Percentiles rank a stretch among this genome's conserved stretches.
Evolutionary conservation across 176 grass and related monocot genomes (phyloP).

Genomic region (Triticum urartu): DNA sequence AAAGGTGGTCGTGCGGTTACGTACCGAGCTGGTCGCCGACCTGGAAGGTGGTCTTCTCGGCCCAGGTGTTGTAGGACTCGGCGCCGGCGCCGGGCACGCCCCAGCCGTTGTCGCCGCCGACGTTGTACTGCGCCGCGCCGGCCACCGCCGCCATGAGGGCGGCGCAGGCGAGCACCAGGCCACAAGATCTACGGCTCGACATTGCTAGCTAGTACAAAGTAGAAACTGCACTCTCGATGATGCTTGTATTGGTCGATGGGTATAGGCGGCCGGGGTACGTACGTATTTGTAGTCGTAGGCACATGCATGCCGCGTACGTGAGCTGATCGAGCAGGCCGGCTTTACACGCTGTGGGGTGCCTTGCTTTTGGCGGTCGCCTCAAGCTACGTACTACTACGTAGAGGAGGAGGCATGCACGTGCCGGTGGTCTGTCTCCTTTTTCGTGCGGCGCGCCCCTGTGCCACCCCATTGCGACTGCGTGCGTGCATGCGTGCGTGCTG

Average conservation of each 20-base stretch:
- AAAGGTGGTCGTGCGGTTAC: slow-evolving; percentile 2
- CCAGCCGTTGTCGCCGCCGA: slow-evolving; percentile 67
- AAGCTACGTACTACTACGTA: not conserved
- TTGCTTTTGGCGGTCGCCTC: slow-evolving; percentile 37
- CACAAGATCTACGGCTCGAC: not conserved
- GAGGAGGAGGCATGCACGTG: slow-evolving; percentile 15
- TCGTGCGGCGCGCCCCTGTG: not conserved
- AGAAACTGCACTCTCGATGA: not conserved
- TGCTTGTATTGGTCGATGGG: not conserved
- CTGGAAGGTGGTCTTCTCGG: slow-evolving; percentile 53
- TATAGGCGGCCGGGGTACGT: not conserved
- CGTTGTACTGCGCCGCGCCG: slow-evolving; percentile 61
- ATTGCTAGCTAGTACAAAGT: slow-evolving; percentile 22
- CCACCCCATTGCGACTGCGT: slow-evolving; percentile 14
- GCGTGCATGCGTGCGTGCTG: not conserved
- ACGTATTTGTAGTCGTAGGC: slow-evolving; percentile 63
- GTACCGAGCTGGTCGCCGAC: slow-evolving; percentile 53
- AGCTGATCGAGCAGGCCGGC: not conserved
- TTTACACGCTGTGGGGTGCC: slow-evolving; percentile 56
- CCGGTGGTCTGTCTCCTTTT: slow-evolving; percentile 22
- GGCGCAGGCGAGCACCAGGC: slow-evolving; percentile 11
- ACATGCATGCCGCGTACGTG: not conserved
- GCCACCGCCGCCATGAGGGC: slow-evolving; percentile 18
- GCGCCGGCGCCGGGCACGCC: slow-evolving; percentile 42
- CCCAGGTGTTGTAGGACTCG: slow-evolving; percentile 66